phyloP scores from a whole-genome alignment of 1,284 basidiomycete species.

The Porogramme epimiltina region DNA sequence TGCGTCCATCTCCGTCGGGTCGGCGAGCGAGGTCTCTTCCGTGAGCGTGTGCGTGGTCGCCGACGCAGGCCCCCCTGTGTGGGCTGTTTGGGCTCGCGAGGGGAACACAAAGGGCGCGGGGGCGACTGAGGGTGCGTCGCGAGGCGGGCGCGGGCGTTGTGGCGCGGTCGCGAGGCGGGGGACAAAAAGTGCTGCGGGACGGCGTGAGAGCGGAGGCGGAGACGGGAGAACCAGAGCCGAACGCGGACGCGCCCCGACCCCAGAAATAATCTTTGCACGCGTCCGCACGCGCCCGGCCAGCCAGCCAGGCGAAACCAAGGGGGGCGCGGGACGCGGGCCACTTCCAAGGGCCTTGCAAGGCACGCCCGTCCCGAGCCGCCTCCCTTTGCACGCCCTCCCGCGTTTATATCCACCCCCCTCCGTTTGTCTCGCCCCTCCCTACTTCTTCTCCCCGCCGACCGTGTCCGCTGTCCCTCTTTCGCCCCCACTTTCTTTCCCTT shows the following conservation, averaged over 20 bases:
- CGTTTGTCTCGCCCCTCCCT: constrained; percentile 1
- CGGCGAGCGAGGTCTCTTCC: no score
- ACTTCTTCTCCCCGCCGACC: constrained; percentile 3
- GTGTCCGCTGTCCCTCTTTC: constrained; percentile 6
- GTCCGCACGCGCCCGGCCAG: background rate
- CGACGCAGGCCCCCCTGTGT: no score
- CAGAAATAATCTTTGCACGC: constrained; percentile 9
- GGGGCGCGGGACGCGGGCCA: no score
- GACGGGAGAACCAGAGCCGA: background rate
- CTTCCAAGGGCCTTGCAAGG: no score
- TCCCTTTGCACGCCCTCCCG: no score
- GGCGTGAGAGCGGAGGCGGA: constrained; percentile 15
- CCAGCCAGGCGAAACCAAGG: background rate
- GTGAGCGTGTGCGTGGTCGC: no score
- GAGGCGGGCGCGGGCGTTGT: no score
- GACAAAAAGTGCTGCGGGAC: constrained; percentile 18
- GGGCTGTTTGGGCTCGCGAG: no score
- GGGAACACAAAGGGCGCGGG: no score
- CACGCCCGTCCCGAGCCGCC: no score
- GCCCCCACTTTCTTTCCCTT: constrained; percentile 7
- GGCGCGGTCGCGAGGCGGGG: background rate
- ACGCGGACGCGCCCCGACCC: constrained; percentile 3
- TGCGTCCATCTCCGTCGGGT: no score
- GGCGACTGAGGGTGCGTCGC: no score
- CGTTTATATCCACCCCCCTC: constrained; percentile 10